Conservation (phyloP, 2,329 filamentous ascomycete genomes). For the Blumeriella jaapii region DNA sequence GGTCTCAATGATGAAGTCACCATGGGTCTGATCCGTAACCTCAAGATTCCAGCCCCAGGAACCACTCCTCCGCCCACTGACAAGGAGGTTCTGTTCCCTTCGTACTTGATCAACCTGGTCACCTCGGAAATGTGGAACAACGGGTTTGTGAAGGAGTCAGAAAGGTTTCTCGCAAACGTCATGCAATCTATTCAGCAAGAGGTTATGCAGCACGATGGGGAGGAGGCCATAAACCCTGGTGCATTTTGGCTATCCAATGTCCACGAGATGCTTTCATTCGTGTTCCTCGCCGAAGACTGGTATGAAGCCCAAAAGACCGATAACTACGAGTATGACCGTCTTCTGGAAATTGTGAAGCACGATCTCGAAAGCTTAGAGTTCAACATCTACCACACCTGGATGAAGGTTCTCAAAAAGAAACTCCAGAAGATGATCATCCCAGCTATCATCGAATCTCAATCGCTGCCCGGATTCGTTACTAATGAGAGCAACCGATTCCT, state of each 20-base stretch:
- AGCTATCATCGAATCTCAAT: slow-evolving; percentile 97
- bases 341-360: slow-evolving; percentile 98
- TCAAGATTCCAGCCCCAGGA: slow-evolving; percentile 88
- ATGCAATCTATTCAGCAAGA: slow-evolving; percentile 99
- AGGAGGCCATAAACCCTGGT: slow-evolving; percentile 92
- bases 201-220: slow-evolving; percentile 97
- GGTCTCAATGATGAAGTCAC: slow-evolving; percentile 94
- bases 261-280: slow-evolving; percentile 98
- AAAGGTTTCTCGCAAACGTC: slow-evolving; percentile 95
- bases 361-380: slow-evolving; percentile 97
- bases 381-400: slow-evolving; percentile 99
- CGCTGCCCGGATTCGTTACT: slow-evolving; percentile 93
- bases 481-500: slow-evolving; percentile 98
- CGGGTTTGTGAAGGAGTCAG: slow-evolving; percentile 97
- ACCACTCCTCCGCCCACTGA: slow-evolving; percentile 84
- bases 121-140: slow-evolving; percentile 99
- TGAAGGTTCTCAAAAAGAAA: slow-evolving; percentile 99
- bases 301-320: slow-evolving; percentile 99
- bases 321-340: slow-evolving; percentile 96
- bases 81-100: slow-evolving; percentile 97
- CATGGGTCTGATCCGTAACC: slow-evolving; percentile 87
- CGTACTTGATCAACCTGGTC: slow-evolving; percentile 96
- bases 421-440: slow-evolving; percentile 99
- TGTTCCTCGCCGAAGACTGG: slow-evolving; percentile 98
- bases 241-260: slow-evolving; percentile 99